Evolutionary conservation across 2,329 filamentous ascomycete genomes (phyloP).

Genomic region (Xylariales sp.): DNA sequence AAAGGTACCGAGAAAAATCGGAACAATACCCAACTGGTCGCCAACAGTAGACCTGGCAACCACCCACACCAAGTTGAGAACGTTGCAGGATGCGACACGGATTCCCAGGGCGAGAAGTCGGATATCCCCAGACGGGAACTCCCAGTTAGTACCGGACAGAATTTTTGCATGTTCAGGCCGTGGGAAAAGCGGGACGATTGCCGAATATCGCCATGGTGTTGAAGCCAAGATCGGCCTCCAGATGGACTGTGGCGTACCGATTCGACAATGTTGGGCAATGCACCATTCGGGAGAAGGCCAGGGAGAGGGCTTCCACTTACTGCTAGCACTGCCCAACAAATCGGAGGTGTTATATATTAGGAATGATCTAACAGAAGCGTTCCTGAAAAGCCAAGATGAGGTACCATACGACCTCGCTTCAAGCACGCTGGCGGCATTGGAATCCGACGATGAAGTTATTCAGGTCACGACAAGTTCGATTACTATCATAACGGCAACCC

Average conservation of each 20-base stretch:
- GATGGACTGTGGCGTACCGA: slow-evolving; percentile 43
- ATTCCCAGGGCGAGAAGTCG: slow-evolving; percentile 38
- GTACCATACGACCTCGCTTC: slow-evolving; percentile 47
- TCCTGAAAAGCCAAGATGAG: slow-evolving; percentile 33
- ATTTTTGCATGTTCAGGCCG: slow-evolving; percentile 66
- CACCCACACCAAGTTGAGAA: slow-evolving; percentile 23
- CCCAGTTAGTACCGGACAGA: slow-evolving; percentile 39
- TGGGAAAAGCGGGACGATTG: slow-evolving; percentile 57
- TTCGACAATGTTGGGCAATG: slow-evolving; percentile 52
- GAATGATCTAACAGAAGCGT: slow-evolving; percentile 39
- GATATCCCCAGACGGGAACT: slow-evolving; percentile 16
- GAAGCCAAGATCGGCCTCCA: slow-evolving; percentile 63
- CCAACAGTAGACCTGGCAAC: slow-evolving; percentile 52
- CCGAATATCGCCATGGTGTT: slow-evolving; percentile 66
- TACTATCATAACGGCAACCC: slow-evolving; percentile 30
- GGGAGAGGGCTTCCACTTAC: slow-evolving; percentile 31
- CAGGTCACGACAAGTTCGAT: slow-evolving; percentile 51
- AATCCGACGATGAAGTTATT: slow-evolving; percentile 33
- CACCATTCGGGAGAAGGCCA: slow-evolving; percentile 15
- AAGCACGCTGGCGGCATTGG: slow-evolving; percentile 43
- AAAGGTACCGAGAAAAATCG: slow-evolving; percentile 47
- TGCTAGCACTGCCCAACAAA: slow-evolving; percentile 46
- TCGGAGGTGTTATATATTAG: slow-evolving; percentile 46
- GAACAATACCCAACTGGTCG: slow-evolving; percentile 62
- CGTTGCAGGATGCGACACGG: slow-evolving; percentile 36